Evolutionary conservation across 805 yeast genomes (phyloP).

Genomic region (Barnettozyma botsteinii): DNA sequence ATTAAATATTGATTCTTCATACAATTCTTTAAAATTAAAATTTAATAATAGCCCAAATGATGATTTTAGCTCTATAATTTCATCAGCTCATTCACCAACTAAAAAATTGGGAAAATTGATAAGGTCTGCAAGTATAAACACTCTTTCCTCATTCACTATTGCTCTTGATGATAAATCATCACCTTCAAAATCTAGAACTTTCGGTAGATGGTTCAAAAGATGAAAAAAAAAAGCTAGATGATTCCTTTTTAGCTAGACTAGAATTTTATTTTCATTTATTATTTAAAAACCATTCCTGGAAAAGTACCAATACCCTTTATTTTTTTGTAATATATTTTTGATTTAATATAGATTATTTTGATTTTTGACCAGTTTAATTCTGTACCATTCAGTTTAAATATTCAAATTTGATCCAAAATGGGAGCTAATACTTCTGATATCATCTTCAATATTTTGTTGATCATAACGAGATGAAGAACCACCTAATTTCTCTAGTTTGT

Average conservation of each 20-base stretch:
- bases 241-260: no score
- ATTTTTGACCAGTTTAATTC: no score
- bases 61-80: conserved; percentile 1
- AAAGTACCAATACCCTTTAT: no score
- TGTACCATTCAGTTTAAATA: no score
- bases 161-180: neutral
- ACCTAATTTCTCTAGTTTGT: conserved; percentile 27
- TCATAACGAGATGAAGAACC: conserved; percentile 20
- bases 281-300: no score
- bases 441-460: conserved; percentile 17
- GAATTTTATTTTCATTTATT: no score
- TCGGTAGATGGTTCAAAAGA: conserved; percentile 12
- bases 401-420: conserved; percentile 11
- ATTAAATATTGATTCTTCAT: conserved; percentile 12
- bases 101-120: conserved; percentile 22
- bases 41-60: conserved; percentile 3
- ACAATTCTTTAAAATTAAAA: conserved; percentile 10
- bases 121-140: conserved; percentile 26
- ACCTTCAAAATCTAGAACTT: conserved; percentile 1
- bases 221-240: neutral
- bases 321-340: no score
- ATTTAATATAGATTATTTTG: no score
- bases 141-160: conserved; percentile 15
- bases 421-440: conserved; percentile 14
- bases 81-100: conserved; percentile 15